Evolutionary conservation across 805 yeast genomes (phyloP), one percentile per base, ranked within the genome.

Genomic region (Candida lessepsii): DNA sequence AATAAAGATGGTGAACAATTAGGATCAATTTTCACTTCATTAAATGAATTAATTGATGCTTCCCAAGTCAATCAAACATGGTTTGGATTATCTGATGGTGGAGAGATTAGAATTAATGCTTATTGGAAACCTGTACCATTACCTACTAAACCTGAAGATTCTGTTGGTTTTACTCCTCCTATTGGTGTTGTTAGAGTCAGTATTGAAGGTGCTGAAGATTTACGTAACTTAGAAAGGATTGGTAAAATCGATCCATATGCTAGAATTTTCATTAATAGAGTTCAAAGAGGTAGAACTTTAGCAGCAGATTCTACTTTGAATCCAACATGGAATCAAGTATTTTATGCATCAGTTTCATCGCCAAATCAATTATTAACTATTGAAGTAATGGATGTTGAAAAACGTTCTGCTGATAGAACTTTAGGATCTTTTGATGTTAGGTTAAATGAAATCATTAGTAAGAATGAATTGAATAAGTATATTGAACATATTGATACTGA

Each of bases 161-260:
- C 86, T 16, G 79, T 82, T 50, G 93, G 91, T 37, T 91, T 89
- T 65, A 79, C 88, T n/a, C 88, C 88, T 42, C 99, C 99, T 36
- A 83, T 91, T 57, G 99, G 99, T 58, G 91, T 85, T 24, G 74
- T 90, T 5, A 80, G 97, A 56, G 71, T 93, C 20, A 70, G 75
- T 44, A 61, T 93, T 45, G 77, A 76, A 49, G 75, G 74, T 45
- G 97, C 95, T 30, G 76, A 73, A 41, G 83, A 80, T 45, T 75
- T 93, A 54, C 76, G 84, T 44, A 91, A 93, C 62, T 73, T 90
- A 63, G 97, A 91, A 61, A 83, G 78, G 40, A 73, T 93, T 44
- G 98, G 98, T 45, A 86, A 81, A 53, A 80, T 89, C 57, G 98
- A 93, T 63, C 99, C 99, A 31, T 93, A 91, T 57, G 79, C 81